Conservation (phyloP, 345 rosid species). For the Sonneratia caseolaris region DNA sequence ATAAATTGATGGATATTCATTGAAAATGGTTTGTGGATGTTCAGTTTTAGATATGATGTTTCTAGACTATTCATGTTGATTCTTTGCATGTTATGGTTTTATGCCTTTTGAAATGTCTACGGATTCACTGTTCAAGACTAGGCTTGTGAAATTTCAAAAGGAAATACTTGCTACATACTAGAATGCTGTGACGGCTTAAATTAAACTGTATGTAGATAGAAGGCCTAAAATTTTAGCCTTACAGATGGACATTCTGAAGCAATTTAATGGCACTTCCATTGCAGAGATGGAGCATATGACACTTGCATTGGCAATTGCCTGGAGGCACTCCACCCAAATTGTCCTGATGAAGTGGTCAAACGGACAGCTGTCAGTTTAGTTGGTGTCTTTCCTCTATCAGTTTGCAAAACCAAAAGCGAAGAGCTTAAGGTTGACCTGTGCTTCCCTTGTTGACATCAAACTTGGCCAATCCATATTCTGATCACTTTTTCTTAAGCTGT, state of each 20-base stretch:
- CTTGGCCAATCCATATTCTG: not conserved
- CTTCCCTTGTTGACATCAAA: not conserved
- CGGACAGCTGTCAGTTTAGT: conserved; percentile 61
- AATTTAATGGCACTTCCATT: conserved; percentile 2
- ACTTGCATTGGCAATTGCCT: conserved; percentile 75
- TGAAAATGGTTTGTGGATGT: not conserved
- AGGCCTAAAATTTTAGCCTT: not conserved
- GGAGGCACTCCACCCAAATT: conserved; percentile 40
- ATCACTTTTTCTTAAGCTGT: not conserved
- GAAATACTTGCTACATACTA: not conserved
- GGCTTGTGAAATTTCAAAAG: not conserved
- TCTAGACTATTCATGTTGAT: not conserved
- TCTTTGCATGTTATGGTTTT: not conserved
- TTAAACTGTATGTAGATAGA: not conserved
- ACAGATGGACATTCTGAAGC: not conserved
- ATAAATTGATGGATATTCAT: not conserved
- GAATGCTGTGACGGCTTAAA: not conserved
- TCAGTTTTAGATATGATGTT: not conserved
- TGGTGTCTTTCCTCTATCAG: conserved; percentile 39
- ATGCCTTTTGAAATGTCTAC: not conserved
- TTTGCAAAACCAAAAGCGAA: conserved; percentile 63
- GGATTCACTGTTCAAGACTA: not conserved
- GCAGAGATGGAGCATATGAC: conserved; percentile 63
- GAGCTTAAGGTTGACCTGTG: conserved; percentile 63
- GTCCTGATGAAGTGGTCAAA: conserved; percentile 62